Base-by-base conservation (phyloP, 1,139 yeast species). In the Sugiyamaella sp. region DNA sequence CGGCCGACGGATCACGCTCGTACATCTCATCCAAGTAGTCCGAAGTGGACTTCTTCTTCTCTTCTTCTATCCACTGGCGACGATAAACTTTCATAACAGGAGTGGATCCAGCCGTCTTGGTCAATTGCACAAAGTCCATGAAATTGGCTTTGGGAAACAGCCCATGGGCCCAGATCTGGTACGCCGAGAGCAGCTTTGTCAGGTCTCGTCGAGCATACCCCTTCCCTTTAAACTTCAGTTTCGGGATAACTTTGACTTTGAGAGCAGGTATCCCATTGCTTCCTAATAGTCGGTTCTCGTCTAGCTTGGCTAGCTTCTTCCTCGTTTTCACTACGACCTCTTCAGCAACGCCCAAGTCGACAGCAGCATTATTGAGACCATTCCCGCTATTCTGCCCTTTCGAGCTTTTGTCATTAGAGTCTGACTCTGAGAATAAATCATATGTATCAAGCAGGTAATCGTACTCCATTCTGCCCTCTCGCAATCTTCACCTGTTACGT, bases 151-250 rank as follows among this genome's bases (percentile, higher is more conserved):
- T 84, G 9, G 96, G 95, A 62, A 80, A 89, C 50, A 89, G 66
- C 3, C 83, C 80, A 67, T 89, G 96, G 24, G 91, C 90, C 96
- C 96, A 89, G 29, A 89, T 68, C 69, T 88, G 95, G 69, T 88
- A 89, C 63, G 81, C 82, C 57, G 80, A 82, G 24, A 88, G 71
- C 1, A 89, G 73, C 43, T 73, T 71, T 6, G 73, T 66, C 51
- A 81, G 64, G 59, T 81, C 82, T 17, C 75, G 74, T 53, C 73
- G 61, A 55, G 71, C 76, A 46, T 70, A 67, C 3, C 76, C 76
- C 42, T 65, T 66, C n/a, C 76, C 76, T 46, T 70, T 71, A 55
- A 73, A 65, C 42, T 59, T 56, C 21, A 73, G 51, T 21, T 60
- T 60, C 0, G 66, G 58, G 14, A 48, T 37, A 10, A 69, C 60